Conservation (phyloP, 495 filamentous ascomycete genomes). For the Chaetomium fimeti region DNA sequence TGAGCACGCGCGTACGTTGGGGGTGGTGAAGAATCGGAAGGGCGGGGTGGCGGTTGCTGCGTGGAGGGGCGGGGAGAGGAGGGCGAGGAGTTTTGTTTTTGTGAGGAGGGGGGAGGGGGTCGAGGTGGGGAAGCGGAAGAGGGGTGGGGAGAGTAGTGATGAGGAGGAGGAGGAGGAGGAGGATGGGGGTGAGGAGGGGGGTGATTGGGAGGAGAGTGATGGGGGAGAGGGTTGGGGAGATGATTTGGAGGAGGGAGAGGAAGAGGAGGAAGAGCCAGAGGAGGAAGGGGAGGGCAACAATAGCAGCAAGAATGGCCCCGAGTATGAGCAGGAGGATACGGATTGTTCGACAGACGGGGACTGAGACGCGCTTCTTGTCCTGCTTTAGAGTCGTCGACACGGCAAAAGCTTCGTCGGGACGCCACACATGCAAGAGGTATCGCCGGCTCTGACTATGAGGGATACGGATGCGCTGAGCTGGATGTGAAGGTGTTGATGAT, state of each 20-base stretch:
- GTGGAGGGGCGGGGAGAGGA: slow-evolving; percentile 79
- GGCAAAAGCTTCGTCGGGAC: too few relatives aligned
- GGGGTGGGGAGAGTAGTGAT: slow-evolving; percentile 26
- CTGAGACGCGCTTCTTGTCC: too few relatives aligned
- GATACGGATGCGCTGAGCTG: not conserved
- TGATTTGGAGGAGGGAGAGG: not conserved
- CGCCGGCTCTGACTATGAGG: too few relatives aligned
- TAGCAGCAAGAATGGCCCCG: not conserved
- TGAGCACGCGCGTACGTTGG: slow-evolving; percentile 81
- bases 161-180: slow-evolving; percentile 21
- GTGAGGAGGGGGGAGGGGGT: slow-evolving; percentile 52
- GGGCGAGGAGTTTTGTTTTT: slow-evolving; percentile 77
- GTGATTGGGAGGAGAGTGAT: slow-evolving; percentile 3
- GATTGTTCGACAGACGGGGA: too few relatives aligned
- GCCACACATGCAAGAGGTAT: too few relatives aligned
- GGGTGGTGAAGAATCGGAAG: slow-evolving; percentile 63
- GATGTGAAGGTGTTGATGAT: not conserved
- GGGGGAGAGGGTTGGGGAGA: not conserved
- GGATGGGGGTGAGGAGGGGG: slow-evolving; percentile 14
- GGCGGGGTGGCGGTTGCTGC: slow-evolving; percentile 46
- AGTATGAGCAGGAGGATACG: not conserved
- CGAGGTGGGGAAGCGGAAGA: slow-evolving; percentile 27
- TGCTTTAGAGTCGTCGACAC: too few relatives aligned
- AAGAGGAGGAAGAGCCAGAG: not conserved
- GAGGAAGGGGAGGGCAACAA: not conserved